Evolutionary conservation across 2,329 filamentous ascomycete genomes (phyloP).

Genomic region (Stachybotrys echinatus): DNA sequence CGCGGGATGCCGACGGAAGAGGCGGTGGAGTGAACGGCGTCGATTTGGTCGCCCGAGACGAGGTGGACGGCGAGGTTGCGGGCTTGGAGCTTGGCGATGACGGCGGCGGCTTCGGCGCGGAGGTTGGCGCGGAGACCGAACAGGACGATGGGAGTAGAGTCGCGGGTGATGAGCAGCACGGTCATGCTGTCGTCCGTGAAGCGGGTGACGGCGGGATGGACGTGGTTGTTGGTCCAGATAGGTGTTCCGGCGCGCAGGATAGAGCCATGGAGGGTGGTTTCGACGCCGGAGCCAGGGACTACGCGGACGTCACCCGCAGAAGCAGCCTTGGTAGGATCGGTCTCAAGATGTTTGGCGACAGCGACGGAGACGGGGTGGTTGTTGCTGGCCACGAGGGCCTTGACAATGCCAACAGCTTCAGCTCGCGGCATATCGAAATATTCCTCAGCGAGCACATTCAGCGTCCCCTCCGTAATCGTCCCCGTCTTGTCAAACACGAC

Average conservation of each 20-base stretch:
- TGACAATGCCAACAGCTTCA: constrained; percentile 17
- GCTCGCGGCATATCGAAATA: constrained; percentile 12
- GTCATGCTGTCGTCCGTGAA: constrained; percentile 17
- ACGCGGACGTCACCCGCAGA: constrained; percentile 23
- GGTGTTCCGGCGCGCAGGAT: constrained; percentile 39
- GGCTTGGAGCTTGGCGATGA: constrained; percentile 38
- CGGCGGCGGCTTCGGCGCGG: constrained; percentile 30
- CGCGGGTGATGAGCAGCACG: constrained; percentile 18
- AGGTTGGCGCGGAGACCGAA: constrained; percentile 40
- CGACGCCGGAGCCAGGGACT: constrained; percentile 33
- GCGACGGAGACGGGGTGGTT: constrained; percentile 47
- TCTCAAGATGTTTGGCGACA: constrained; percentile 34
- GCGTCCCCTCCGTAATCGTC: constrained; percentile 48
- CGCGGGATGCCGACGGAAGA: constrained; percentile 27
- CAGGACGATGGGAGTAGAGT: constrained; percentile 29
- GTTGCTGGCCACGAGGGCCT: constrained; percentile 28
- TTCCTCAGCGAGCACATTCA: constrained; percentile 18
- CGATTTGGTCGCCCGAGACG: constrained; percentile 50
- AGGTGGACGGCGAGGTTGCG: constrained; percentile 47
- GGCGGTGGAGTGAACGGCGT: constrained; percentile 44
- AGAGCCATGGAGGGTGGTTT: constrained; percentile 23
- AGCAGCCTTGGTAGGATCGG: constrained; percentile 2
- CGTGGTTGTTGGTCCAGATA: constrained; percentile 30
- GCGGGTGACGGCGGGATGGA: constrained; percentile 10
- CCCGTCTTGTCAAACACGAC: constrained; percentile 63